These are phyloP conservation scores for Monsonia emarginata DNA, from an alignment of 441 rosid genomes.

Conservation along the genomic window DNA sequence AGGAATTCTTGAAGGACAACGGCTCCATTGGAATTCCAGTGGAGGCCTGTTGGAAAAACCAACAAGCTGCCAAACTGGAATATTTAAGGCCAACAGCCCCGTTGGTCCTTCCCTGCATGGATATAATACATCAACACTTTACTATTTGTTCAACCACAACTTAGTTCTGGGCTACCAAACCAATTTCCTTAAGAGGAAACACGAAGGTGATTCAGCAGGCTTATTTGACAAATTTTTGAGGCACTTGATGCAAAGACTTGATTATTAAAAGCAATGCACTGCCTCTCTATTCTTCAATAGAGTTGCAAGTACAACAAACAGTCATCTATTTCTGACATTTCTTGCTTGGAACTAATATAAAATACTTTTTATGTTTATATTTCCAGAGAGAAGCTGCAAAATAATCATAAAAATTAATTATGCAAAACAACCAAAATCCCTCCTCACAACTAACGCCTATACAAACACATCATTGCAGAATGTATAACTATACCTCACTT, in stretches of 20 bases:
- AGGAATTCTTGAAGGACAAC: too few relatives aligned
- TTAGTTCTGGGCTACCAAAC: too few relatives aligned
- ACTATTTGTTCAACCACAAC: too few relatives aligned
- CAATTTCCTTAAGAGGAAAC: neutral
- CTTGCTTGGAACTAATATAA: conserved; percentile 2
- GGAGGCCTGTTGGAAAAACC: too few relatives aligned
- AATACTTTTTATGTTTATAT: neutral
- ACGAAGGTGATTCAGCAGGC: neutral
- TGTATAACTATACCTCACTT: conserved; percentile 44
- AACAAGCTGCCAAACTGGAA: too few relatives aligned
- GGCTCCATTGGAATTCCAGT: too few relatives aligned
- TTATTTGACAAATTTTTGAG: neutral
- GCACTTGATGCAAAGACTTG: neutral
- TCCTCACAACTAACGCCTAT: neutral
- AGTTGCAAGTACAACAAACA: conserved; percentile 6
- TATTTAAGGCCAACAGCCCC: too few relatives aligned
- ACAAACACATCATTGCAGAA: conserved; percentile 4
- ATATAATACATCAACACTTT: too few relatives aligned
- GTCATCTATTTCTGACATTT: conserved; percentile 1
- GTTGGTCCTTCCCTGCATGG: too few relatives aligned
- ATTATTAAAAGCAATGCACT: neutral
- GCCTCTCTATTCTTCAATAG: neutral
- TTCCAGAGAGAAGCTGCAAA: neutral
- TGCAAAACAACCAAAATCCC: neutral
- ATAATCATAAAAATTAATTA: neutral